These are phyloP conservation scores for Chaetomiaceae sp. DNA, from an alignment of 2,329 filamentous ascomycete species.

Conservation along the genomic window DNA sequence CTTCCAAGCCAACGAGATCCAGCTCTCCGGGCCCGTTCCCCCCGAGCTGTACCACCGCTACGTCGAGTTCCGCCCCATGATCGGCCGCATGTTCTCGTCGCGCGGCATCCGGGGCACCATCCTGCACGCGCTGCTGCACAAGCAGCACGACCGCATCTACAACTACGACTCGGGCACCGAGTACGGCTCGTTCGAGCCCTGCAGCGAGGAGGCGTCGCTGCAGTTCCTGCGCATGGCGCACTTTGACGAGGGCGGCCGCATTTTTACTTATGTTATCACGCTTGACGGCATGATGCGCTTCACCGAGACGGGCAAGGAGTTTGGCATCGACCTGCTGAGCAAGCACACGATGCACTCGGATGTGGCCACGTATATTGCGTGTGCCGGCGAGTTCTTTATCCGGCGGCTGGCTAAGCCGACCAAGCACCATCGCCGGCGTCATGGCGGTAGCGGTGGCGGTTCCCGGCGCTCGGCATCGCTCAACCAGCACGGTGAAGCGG, in stretches of 20 bases:
- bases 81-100: conserved; percentile 81
- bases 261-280: conserved; percentile 90
- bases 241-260: conserved; percentile 76
- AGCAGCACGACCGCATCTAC: conserved; percentile 85
- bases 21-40: conserved; percentile 78
- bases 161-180: conserved; percentile 76
- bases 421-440: not conserved
- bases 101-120: conserved; percentile 73
- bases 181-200: conserved; percentile 62
- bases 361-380: conserved; percentile 86
- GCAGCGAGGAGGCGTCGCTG: conserved; percentile 64
- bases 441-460: too few species aligned
- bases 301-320: conserved; percentile 93
- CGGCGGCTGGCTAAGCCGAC: conserved; percentile 55
- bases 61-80: conserved; percentile 87
- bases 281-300: conserved; percentile 83
- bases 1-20: conserved; percentile 91
- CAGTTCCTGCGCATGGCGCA: conserved; percentile 84
- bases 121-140: conserved; percentile 78
- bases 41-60: conserved; percentile 80
- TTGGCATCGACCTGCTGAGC: conserved; percentile 85
- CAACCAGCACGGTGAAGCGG: too few species aligned
- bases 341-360: conserved; percentile 98
- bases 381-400: conserved; percentile 89
- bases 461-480: too few species aligned